phyloP scores from a whole-genome alignment of 2,329 filamentous ascomycete species.

The Alternaria gansuensis region DNA sequence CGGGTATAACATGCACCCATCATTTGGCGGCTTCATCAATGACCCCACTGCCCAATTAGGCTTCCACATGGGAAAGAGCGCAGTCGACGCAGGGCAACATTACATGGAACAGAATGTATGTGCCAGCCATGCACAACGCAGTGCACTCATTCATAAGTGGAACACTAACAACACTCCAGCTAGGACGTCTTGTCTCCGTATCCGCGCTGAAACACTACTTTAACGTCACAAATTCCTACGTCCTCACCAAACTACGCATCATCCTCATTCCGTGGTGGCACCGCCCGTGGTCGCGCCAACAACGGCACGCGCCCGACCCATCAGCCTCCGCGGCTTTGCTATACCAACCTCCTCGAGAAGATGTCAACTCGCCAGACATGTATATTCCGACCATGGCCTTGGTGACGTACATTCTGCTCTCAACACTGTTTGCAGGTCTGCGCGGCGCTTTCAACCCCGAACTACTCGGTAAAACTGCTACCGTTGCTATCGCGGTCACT shows the following conservation, averaged over 20 bases:
- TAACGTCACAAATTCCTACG: conserved; percentile 97
- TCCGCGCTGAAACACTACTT: conserved; percentile 98
- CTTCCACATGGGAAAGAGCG: conserved; percentile 90
- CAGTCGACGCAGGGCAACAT: conserved; percentile 89
- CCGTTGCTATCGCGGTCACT: conserved; percentile 82
- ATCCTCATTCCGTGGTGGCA: conserved; percentile 98
- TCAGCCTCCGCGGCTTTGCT: conserved; percentile 25
- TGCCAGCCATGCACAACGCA: conserved; percentile 13
- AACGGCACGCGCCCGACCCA: conserved; percentile 63
- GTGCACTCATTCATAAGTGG: not conserved
- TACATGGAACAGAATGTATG: conserved; percentile 94
- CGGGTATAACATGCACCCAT: conserved; percentile 59
- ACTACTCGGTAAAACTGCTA: conserved; percentile 87
- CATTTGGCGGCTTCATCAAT: conserved; percentile 92
- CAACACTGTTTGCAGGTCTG: conserved; percentile 87
- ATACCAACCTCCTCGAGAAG: conserved; percentile 91
- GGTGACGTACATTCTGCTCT: conserved; percentile 95
- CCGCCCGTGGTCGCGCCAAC: conserved; percentile 94
- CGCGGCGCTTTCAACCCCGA: conserved; percentile 94
- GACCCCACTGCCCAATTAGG: conserved; percentile 95
- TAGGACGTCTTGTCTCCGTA: conserved; percentile 88
- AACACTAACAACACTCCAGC: conserved; percentile 54
- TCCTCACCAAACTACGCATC: conserved; percentile 89
- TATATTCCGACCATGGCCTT: conserved; percentile 98
- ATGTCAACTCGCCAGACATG: conserved; percentile 98